Percentiles rank a stretch among this genome's conserved stretches.
These are phyloP conservation scores for Corynascus novoguineensis DNA, from an alignment of 495 filamentous ascomycete genomes.

Conservation along the genomic window DNA sequence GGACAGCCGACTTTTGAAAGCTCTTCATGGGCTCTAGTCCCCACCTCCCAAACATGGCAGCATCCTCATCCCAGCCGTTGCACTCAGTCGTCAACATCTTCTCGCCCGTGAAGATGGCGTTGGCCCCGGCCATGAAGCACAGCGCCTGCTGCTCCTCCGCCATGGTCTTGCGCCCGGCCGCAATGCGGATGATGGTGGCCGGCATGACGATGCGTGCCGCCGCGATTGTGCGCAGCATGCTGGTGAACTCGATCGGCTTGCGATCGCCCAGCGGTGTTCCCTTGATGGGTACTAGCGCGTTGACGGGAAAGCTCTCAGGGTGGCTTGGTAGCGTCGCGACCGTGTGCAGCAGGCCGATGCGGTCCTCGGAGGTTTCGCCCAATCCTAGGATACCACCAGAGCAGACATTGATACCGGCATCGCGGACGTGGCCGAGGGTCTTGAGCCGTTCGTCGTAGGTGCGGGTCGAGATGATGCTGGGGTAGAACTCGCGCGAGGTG, in stretches of 20 bases:
- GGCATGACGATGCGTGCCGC: slow-evolving; percentile 75
- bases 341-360: slow-evolving; percentile 71
- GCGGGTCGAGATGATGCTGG: slow-evolving; percentile 70
- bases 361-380: slow-evolving; percentile 69
- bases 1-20: slow-evolving; percentile 29
- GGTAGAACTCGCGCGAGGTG: slow-evolving; percentile 80
- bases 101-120: slow-evolving; percentile 85
- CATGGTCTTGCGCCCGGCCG: slow-evolving; percentile 71
- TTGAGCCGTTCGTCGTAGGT: slow-evolving; percentile 76
- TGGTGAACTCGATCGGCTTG: slow-evolving; percentile 62
- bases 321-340: slow-evolving; percentile 68
- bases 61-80: slow-evolving; percentile 83
- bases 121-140: slow-evolving; percentile 81
- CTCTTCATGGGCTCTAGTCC: slow-evolving; percentile 58
- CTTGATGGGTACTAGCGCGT: slow-evolving; percentile 78
- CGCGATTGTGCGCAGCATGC: slow-evolving; percentile 68
- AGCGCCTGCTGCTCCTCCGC: slow-evolving; percentile 75
- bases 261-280: slow-evolving; percentile 74
- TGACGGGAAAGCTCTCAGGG: slow-evolving; percentile 80
- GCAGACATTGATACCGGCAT: slow-evolving; percentile 81
- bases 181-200: slow-evolving; percentile 71
- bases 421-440: slow-evolving; percentile 67
- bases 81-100: slow-evolving; percentile 89
- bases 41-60: slow-evolving; percentile 70
- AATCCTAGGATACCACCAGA: slow-evolving; percentile 76